These are phyloP conservation scores for Nakazawaea wickerhamii DNA, from an alignment of 805 yeast species.

Conservation along the genomic window DNA sequence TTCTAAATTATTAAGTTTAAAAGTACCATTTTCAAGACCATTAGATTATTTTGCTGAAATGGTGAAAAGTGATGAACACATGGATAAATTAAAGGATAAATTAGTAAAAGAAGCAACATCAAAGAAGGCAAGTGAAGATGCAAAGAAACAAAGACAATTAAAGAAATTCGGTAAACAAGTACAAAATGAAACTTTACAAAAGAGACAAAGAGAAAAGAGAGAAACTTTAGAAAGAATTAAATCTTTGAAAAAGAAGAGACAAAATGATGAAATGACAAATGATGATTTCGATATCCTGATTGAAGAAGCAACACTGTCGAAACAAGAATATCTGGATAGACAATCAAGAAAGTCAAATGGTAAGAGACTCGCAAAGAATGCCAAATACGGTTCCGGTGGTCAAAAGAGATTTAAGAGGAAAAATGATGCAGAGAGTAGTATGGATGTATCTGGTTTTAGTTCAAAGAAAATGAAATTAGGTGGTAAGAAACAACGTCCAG, in stretches of 20 bases:
- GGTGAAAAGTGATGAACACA: constrained; percentile 97
- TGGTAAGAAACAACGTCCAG: constrained; percentile 36
- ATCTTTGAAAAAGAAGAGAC: constrained; percentile 84
- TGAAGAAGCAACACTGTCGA: constrained; percentile 77
- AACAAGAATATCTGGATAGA: constrained; percentile 36
- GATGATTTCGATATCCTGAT: constrained; percentile 87
- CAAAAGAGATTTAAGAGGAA: constrained; percentile 66
- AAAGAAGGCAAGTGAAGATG: constrained; percentile 88
- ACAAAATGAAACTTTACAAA: constrained; percentile 87
- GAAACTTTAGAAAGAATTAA: constrained; percentile 88
- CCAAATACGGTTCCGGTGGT: constrained; percentile 76
- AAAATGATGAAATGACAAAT: constrained; percentile 60
- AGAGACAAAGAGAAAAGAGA: constrained; percentile 87
- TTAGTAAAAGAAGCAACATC: constrained; percentile 69
- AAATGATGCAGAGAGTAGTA: constrained; percentile 68
- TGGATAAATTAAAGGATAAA: constrained; percentile 86
- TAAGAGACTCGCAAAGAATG: constrained; percentile 65
- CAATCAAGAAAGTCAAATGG: constrained; percentile 45
- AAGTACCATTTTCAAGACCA: constrained; percentile 89
- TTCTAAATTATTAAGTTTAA: constrained; percentile 55
- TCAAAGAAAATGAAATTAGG: constrained; percentile 44
- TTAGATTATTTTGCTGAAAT: constrained; percentile 96
- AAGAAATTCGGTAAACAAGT: constrained; percentile 98
- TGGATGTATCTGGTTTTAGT: constrained; percentile 59
- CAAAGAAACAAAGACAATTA: constrained; percentile 87